Evolutionary conservation across 768 basidiomycete genomes (phyloP), one percentile per base, ranked within the genome.

Genomic region (Rhizopogon salebrosus): DNA sequence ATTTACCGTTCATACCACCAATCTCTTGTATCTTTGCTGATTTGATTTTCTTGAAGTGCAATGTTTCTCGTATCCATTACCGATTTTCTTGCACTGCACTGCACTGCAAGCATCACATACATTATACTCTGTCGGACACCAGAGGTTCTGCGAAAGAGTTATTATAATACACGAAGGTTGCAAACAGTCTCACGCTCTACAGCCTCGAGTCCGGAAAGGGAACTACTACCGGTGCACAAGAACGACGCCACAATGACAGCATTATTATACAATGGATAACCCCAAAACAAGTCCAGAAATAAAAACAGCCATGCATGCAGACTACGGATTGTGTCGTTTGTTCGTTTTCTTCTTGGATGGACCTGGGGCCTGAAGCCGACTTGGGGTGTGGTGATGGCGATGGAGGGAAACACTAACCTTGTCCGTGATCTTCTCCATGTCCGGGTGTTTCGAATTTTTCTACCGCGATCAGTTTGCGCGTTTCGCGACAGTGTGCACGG

Each of bases 381-480:
- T 52, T 49, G 20, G 51, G 42, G 43, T 41, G 18, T 23, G 31
- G 36, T 48, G 43, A 52, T 14, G 35, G 27, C 41, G 40, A 39
- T 4, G n/a, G 6, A 10, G 14, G 14, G 18, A 46, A 36, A 54
- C 31, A 42, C 53, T 38, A 55, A 67, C 66, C 65, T 65, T 60
- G 52, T 63, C 59, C 48, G 48, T 46, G 31, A 38, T 24, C 13
- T 46, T 55, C 34, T 64, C 64, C 42, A 35, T 34, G 16, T 54
- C 59, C 11, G 41, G 35, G 18, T 38, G 50, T 48, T 59, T 69
- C 35, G 49, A 51, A 22, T 62, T 57, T 54, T 64, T 68, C 68
- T 70, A 37, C 29, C 2, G 1, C 23, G 18, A 6, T 11, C 23
- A 46, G 22, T 7, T 23, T 34, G 29, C 14, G 13, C 16, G 20